Base-by-base conservation (phyloP, 257 asterid species). In the Ehretia macrophylla region DNA sequence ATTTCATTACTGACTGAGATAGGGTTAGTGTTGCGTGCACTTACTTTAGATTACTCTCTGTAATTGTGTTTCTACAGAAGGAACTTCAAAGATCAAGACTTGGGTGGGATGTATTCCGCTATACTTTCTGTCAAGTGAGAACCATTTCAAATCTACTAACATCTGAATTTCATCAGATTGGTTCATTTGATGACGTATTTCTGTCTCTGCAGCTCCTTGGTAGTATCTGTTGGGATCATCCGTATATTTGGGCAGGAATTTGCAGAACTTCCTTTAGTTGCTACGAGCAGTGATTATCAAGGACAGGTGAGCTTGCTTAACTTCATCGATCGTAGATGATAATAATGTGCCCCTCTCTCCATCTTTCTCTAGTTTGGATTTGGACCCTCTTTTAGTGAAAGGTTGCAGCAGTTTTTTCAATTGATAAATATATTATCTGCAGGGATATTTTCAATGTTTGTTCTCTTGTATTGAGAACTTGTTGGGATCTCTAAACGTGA, bases 231-330 rank as follows among this genome's bases (percentile, higher is more conserved):
- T 51, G 98, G 84, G n/a, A 67, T 85, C 14, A 56, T 92, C 32
- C 90, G 98, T 40, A 59, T 88, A 32, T 86, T 88, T 52, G 97
- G 98, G 11, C 77, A 75, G 76, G 94, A 85, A 71, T 73, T 86
- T 21, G 98, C 95, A 0, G 97, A 92, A 75, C 87, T 88, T 48
- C 98, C 98, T 16, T 69, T 92, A 20, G 98, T 88, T 53, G 98
- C 98, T 4, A 92, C 98, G 4, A 60, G 73, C 59, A 66, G 64
- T 17, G 74, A 68, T 37, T 73, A 56, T 62, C 93, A 88, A 66
- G 92, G 95, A 64, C 81, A 82, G 93, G 97, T 85, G 18, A 22
- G 71, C 37, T 17, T 27, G 35, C 35, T 27, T 3, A 27, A 21
- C 16, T 27, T 27, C 35, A 27, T 27, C 35, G 3, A 6, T 27